Base-by-base conservation (phyloP, 2,329 filamentous ascomycete species). In the Clarireedia hainanense region DNA sequence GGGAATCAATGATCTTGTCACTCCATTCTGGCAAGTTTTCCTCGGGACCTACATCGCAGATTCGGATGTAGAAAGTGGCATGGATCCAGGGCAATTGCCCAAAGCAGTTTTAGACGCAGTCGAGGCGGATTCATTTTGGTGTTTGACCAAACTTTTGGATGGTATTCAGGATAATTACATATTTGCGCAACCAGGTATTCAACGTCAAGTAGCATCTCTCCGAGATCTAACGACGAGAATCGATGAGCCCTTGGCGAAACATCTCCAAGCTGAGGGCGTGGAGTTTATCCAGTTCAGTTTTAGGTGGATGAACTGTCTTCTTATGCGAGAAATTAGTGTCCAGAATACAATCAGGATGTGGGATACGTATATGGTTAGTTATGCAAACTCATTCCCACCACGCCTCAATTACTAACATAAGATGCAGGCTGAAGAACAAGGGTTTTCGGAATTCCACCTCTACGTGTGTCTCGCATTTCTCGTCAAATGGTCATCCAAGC, bases 231-330 rank as follows among this genome's bases (percentile, higher is more conserved):
- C 92, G 1, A 87, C 88, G 52, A 80, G 94, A 56, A 99, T 99
- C 62, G 92, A 97, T 69, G 81, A 82, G 27, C 80, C 79, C 3
- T 75, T 99, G 48, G 89, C 91, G 3, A 94, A 88, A 64, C 94
- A 99, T 69, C 77, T 99, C 42, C 90, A 96, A 69, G 81, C 81
- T 24, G 91, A 97, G 71, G 86, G 91, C 34, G 90, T 99, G 27
- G 94, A 99, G 69, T 99, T 99, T 68, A 99, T 99, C 67, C 94
- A 99, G 69, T 99, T 99, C 73, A 96, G 91, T 72, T 99, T 99
- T 70, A 81, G 94, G 56, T 99, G 94, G 94, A 99, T 99, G 94
- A 99, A 99, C 68, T 99, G 94, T 71, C 81, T 99, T 52, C 77
- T 99, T 62, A 99, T 99, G 94, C 83, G 94, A 61, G 94, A 99